Evolutionary conservation across 2,329 filamentous ascomycete species (phyloP).

Genomic region (Botrytis pseudocinerea): DNA sequence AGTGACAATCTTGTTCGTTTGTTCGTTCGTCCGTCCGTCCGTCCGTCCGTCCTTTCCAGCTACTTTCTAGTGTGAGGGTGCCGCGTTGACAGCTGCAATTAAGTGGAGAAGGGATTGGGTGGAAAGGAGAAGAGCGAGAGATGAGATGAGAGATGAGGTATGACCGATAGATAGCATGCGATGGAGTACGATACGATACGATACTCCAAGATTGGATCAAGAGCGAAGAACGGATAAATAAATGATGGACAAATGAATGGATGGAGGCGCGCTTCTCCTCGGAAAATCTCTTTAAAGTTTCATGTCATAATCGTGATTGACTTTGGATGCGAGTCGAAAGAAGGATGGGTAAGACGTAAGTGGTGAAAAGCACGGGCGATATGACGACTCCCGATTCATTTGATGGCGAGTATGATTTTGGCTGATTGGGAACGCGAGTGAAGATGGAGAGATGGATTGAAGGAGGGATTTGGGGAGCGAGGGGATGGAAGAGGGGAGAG

Average conservation of each 20-base stretch:
- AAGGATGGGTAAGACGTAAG: background rate
- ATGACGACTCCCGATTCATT: background rate
- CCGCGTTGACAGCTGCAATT: slow-evolving; percentile 3
- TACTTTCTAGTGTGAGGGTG: background rate
- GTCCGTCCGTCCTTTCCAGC: background rate
- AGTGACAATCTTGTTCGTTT: background rate
- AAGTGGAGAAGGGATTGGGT: background rate
- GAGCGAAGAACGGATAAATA: too few species aligned
- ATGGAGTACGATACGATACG: too few species aligned
- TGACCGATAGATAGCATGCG: too few species aligned
- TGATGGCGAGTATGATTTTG: background rate
- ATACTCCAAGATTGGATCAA: too few species aligned
- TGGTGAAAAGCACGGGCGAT: background rate
- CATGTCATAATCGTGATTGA: background rate
- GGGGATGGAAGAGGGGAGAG: too few species aligned
- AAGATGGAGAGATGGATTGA: too few species aligned
- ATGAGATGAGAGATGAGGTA: too few species aligned
- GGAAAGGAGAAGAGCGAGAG: background rate
- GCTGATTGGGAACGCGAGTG: too few species aligned
- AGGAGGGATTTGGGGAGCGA: background rate
- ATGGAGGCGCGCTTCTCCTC: background rate
- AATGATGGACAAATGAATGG: too few species aligned
- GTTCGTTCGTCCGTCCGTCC: background rate
- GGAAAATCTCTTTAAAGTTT: background rate
- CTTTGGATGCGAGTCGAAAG: too few species aligned